Evolutionary conservation across 257 asterid species (phyloP).

Genomic region (Scutellaria galericulata): DNA sequence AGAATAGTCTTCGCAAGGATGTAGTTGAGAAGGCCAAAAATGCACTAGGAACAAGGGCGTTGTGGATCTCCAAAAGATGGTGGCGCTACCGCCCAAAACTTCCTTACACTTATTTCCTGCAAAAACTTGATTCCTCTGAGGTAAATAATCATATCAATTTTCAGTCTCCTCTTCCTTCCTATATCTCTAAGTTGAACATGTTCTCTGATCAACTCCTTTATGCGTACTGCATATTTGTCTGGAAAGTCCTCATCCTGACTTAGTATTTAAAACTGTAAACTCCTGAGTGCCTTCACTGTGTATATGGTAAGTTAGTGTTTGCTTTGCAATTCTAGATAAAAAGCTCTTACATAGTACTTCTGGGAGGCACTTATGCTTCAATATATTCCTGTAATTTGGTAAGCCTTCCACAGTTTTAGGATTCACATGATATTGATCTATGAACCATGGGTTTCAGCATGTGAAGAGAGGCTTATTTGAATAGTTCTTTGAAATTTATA

Average conservation of each 20-base stretch:
- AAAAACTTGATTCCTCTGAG: conserved; percentile 96
- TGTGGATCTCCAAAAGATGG: conserved; percentile 99
- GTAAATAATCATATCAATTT: conserved; percentile 44
- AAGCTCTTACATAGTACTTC: conserved; percentile 24
- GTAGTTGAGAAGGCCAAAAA: conserved; percentile 69
- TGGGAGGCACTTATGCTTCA: conserved; percentile 21
- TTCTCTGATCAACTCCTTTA: neutral
- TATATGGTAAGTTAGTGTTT: neutral
- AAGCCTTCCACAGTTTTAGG: conserved; percentile 12
- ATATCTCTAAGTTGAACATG: conserved; percentile 21
- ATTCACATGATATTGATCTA: conserved; percentile 17
- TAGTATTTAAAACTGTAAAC: neutral
- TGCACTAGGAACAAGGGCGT: conserved; percentile 72
- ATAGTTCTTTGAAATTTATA: conserved; percentile 25
- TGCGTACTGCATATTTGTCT: conserved; percentile 3
- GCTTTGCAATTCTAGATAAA: conserved; percentile 20
- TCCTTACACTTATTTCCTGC: conserved; percentile 93
- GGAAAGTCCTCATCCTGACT: conserved; percentile 22
- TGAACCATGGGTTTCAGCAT: conserved; percentile 16
- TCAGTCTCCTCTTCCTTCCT: conserved; percentile 28
- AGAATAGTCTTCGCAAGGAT: conserved; percentile 89
- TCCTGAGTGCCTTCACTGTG: conserved; percentile 14
- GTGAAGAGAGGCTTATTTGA: conserved; percentile 16
- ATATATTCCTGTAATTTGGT: conserved; percentile 16
- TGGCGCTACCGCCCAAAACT: conserved; percentile 99